Base-by-base conservation (phyloP, 352 stramenopile species). In the Pythium biforme region DNA sequence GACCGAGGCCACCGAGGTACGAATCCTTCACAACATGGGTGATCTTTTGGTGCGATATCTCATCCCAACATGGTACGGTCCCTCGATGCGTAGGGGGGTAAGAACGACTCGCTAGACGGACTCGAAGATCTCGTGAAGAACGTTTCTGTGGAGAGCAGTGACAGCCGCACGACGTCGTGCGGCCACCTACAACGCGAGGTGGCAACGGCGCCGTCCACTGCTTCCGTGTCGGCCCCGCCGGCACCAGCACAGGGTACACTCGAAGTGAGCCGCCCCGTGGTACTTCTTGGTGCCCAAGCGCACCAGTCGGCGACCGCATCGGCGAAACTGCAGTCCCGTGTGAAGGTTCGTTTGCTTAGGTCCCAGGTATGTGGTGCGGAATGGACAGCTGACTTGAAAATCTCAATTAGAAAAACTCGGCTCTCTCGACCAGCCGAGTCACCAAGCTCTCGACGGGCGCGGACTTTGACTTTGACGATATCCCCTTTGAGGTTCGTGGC, bases 381-480 rank as follows among this genome's bases (percentile, higher is more conserved):
- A 20, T 43, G 37, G 1, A 20, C 9, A 12, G 25, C 25, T 40
- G 14, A 40, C 20, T 1, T 37, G 27, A 4, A 10, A 54, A 51
- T 48, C 31, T 5, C 19, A 6, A 37, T 14, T 48, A 81, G 74
- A 82, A 82, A 69, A 71, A 73, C 25, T 73, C 69, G 19, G 59
- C 72, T 5, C 51, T 72, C 37, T 57, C 61, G 17, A 63, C 67
- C 47, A 54, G 49, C 23, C 31, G 48, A 17, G 87, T 83, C 19
- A 94, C 83, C 1, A 96, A 96, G 72, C 66, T 95, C 49, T 92
- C 79, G 31, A 79, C 69, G 6, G 74, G 74, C 12, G 71, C 73
- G 15, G 85, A 95, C 64, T 96, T 96, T 72, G 87, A 96, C 61
- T 96, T 96, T 64, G 87, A 96, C 56, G 85, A 92, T 52, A 94